Conservation (phyloP, 2,329 filamentous ascomycete species). For the Tolypocladium endophyticum region DNA sequence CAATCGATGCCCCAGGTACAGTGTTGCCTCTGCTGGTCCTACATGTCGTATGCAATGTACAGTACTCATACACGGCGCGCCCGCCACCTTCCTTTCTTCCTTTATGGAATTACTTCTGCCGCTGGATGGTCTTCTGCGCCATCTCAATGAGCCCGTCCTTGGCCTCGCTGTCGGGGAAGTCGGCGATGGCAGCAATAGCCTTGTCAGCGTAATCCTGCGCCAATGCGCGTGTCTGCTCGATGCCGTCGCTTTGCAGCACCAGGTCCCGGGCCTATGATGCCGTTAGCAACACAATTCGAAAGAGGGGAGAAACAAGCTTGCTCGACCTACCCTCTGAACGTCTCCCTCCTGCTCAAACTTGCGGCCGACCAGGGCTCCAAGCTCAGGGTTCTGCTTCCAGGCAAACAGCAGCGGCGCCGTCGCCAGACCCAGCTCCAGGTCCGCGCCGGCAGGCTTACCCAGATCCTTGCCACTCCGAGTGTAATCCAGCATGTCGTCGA, state of each 20-base stretch:
- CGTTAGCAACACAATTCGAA: not conserved
- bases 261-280: constrained; percentile 65
- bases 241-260: constrained; percentile 72
- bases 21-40: not conserved
- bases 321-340: constrained; percentile 60
- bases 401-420: constrained; percentile 92
- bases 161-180: constrained; percentile 88
- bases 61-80: constrained; percentile 12
- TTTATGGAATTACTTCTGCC: constrained; percentile 59
- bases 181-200: constrained; percentile 71
- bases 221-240: constrained; percentile 83
- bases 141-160: constrained; percentile 88
- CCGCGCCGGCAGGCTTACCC: constrained; percentile 90
- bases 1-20: not conserved
- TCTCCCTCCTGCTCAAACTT: constrained; percentile 82
- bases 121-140: constrained; percentile 83
- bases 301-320: not conserved
- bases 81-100: not conserved
- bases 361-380: constrained; percentile 81
- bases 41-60: not conserved
- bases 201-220: constrained; percentile 86
- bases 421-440: constrained; percentile 84
- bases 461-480: constrained; percentile 75
- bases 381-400: constrained; percentile 78
- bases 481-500: constrained; percentile 97